phyloP scores from a whole-genome alignment of 2,329 filamentous ascomycete genomes.

The Arthrobotrys megalospora region DNA sequence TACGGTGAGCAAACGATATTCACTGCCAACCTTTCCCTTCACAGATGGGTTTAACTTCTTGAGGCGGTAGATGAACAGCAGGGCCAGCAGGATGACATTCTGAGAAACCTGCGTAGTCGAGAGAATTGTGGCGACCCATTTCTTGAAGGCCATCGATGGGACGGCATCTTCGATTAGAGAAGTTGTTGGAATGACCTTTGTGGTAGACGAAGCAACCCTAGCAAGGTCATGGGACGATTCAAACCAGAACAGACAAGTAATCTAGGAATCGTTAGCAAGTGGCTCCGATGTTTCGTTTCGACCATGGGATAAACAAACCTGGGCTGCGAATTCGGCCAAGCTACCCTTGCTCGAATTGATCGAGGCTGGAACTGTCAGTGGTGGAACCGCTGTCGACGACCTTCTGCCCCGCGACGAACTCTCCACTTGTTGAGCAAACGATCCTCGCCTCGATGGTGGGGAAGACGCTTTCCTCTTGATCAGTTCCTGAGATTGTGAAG shows the following conservation, averaged over 20 bases:
- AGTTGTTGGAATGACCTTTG: constrained; percentile 68
- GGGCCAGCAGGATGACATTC: constrained; percentile 90
- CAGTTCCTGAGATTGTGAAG: constrained; percentile 41
- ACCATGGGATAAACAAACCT: constrained; percentile 72
- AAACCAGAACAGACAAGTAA: constrained; percentile 98
- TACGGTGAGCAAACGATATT: constrained; percentile 91
- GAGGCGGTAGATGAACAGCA: constrained; percentile 92
- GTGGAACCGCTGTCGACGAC: constrained; percentile 41
- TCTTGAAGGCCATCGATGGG: constrained; percentile 84
- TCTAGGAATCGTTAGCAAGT: constrained; percentile 70
- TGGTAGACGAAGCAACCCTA: constrained; percentile 72
- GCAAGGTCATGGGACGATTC: constrained; percentile 86
- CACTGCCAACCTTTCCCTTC: constrained; percentile 91
- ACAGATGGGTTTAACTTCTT: constrained; percentile 92
- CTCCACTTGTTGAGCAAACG: constrained; percentile 53
- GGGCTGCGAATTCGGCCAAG: constrained; percentile 85
- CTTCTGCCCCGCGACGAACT: constrained; percentile 45
- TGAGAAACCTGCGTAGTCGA: constrained; percentile 96
- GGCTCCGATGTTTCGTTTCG: background rate
- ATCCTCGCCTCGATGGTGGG: constrained; percentile 50
- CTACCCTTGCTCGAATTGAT: constrained; percentile 83
- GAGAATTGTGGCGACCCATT: constrained; percentile 93
- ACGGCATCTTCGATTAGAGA: constrained; percentile 78
- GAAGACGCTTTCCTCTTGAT: constrained; percentile 51
- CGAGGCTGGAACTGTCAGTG: constrained; percentile 74